These are phyloP conservation scores for Lentinula guzmanii DNA, from an alignment of 768 basidiomycete species.

Conservation along the genomic window DNA sequence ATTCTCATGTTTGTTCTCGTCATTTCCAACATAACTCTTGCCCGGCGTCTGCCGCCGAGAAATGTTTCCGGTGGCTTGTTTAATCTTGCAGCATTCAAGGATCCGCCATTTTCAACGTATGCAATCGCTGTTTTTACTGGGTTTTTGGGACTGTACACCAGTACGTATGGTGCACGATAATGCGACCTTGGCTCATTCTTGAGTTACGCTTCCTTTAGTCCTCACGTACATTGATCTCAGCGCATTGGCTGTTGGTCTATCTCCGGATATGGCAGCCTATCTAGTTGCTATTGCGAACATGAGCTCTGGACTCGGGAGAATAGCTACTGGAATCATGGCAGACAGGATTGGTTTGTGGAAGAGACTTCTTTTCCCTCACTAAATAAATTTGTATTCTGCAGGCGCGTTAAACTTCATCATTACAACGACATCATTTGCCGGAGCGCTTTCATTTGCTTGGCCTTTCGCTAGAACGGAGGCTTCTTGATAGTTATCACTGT, in stretches of 20 bases:
- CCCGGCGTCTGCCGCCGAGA: constrained; percentile 50
- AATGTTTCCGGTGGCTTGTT: constrained; percentile 53
- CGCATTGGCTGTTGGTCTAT: constrained; percentile 28
- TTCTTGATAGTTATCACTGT: constrained; percentile 22
- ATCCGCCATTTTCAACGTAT: constrained; percentile 48
- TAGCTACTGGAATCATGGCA: constrained; percentile 43
- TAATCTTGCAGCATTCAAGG: constrained; percentile 47
- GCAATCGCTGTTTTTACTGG: constrained; percentile 46
- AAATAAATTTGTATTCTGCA: constrained; percentile 12
- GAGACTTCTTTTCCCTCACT: constrained; percentile 41
- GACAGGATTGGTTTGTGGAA: constrained; percentile 55
- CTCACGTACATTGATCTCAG: constrained; percentile 56
- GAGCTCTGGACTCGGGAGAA: constrained; percentile 41
- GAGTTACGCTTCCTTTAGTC: constrained; percentile 12
- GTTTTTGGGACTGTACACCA: constrained; percentile 68
- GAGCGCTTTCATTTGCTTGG: constrained; percentile 62
- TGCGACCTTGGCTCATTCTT: constrained; percentile 28
- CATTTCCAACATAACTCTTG: constrained; percentile 46
- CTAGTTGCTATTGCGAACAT: constrained; percentile 42
- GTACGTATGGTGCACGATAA: constrained; percentile 22
- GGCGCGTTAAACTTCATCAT: constrained; percentile 67
- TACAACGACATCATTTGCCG: constrained; percentile 53
- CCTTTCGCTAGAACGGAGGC: constrained; percentile 47
- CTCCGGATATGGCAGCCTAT: constrained; percentile 32
- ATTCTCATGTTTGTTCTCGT: constrained; percentile 50